Percentiles rank a stretch among this genome's conserved stretches.
phyloP scores from a whole-genome alignment of 1,284 basidiomycete species.

The Hortiboletus rubellus region DNA sequence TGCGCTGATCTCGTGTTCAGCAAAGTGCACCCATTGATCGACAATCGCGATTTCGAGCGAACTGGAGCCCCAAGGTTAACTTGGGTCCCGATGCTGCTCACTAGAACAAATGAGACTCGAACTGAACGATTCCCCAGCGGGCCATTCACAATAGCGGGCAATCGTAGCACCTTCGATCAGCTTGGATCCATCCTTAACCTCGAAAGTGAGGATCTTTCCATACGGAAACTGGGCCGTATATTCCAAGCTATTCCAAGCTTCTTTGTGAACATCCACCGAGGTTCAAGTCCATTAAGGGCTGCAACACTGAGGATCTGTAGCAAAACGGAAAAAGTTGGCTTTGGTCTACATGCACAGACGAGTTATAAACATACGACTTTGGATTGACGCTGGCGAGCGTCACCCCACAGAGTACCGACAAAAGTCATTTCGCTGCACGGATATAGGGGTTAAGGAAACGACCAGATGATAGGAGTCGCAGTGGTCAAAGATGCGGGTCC shows the following conservation, averaged over 20 bases:
- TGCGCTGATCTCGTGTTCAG: constrained; percentile 45
- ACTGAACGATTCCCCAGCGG: too few relatives aligned
- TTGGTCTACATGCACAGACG: too few relatives aligned
- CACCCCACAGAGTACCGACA: constrained; percentile 29
- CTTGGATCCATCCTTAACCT: constrained; percentile 48
- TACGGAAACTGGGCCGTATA: constrained; percentile 47
- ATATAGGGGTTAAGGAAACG: background rate
- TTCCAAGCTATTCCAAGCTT: constrained; percentile 41
- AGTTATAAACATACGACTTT: constrained; percentile 25
- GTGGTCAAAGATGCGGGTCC: too few relatives aligned
- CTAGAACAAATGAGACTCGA: constrained; percentile 25
- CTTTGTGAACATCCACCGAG: constrained; percentile 29
- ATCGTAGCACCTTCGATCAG: constrained; percentile 56
- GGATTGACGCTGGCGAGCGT: constrained; percentile 22
- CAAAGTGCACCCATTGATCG: constrained; percentile 54
- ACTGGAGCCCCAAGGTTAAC: constrained; percentile 48
- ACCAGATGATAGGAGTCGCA: background rate
- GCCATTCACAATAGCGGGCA: constrained; percentile 48
- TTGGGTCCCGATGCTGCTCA: constrained; percentile 50
- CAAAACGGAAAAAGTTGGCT: background rate
- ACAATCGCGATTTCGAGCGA: constrained; percentile 47
- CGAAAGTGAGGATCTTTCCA: constrained; percentile 54
- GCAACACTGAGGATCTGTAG: too few relatives aligned
- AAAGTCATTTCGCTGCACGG: constrained; percentile 13
- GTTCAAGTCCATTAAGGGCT: background rate